phyloP scores from a whole-genome alignment of 1,139 yeast species.

The Scheffersomyces insectosa region DNA sequence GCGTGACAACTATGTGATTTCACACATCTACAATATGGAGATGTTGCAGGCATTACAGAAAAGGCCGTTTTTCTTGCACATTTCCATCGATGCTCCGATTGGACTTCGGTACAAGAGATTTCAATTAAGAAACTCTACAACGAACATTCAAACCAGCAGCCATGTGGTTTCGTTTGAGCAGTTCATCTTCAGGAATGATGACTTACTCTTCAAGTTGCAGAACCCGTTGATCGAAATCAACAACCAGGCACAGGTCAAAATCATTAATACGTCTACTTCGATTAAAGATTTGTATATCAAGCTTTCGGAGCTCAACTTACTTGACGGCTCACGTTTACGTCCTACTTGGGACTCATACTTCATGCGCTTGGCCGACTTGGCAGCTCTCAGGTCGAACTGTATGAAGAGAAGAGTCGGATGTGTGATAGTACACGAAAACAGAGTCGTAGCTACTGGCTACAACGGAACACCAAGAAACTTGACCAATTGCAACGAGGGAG shows the following conservation, averaged over 20 bases:
- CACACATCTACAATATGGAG: constrained; percentile 45
- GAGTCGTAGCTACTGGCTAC: constrained; percentile 95
- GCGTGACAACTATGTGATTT: constrained; percentile 62
- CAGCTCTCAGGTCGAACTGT: constrained; percentile 90
- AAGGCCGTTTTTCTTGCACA: constrained; percentile 84
- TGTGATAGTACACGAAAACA: constrained; percentile 79
- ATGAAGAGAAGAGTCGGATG: constrained; percentile 98
- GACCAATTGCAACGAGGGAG: constrained; percentile 91
- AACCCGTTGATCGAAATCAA: constrained; percentile 51
- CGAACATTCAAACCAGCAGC: neutral
- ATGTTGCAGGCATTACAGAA: constrained; percentile 55
- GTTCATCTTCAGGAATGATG: constrained; percentile 51
- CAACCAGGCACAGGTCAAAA: constrained; percentile 58
- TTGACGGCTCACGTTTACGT: constrained; percentile 65
- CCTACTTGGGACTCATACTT: constrained; percentile 97
- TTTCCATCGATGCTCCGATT: constrained; percentile 78
- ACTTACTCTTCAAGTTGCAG: constrained; percentile 33
- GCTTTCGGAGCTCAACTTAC: constrained; percentile 54
- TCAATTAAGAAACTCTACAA: constrained; percentile 17
- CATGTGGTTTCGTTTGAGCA: constrained; percentile 28
- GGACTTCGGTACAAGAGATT: constrained; percentile 53
- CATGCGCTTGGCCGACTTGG: constrained; percentile 89
- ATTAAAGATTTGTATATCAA: constrained; percentile 51
- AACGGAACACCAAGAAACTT: constrained; percentile 94
- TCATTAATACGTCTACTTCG: constrained; percentile 58